Evolutionary conservation across 2,329 filamentous ascomycete species (phyloP), one percentile per base, ranked within the genome.

Genomic region (Niveomyces coronatus): DNA sequence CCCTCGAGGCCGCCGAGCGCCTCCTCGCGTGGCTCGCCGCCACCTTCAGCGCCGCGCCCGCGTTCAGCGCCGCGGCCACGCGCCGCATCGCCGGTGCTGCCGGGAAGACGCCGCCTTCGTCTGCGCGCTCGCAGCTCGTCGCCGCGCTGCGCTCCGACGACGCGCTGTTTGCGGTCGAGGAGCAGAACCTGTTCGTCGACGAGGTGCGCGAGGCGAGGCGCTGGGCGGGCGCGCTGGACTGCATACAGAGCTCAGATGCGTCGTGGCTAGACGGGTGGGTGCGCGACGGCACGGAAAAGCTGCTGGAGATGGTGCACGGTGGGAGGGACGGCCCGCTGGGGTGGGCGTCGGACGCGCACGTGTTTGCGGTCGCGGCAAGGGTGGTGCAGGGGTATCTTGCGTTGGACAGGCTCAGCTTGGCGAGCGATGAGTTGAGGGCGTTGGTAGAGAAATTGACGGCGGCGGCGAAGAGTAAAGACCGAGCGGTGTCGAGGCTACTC

Each of bases 151-250:
- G 62, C 39, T 64, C 70, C 48, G 74, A 85, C 52, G 74, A 78
- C 45, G 68, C 79, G 4, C 71, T 98, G 1, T 98, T 98, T 54
- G 80, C 74, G 1, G 71, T 86, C 40, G 91, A 98, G 60, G 88
- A 93, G 55, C 87, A 94, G 55, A 98, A 98, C 54, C 69, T 95
- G n/a, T 96, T 85, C 56, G 66, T 89, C 35, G 89, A 96, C 55
- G 79, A 87, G 48, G 74, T 85, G 5, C 69, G 78, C 33, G 88
- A 95, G 56, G 68, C 78, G 4, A 61, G 68, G 14, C 56, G 76
- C n/a, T 95, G 87, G 86, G 61, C 69, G 0, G 56, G 55, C 13
- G 62, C 74, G 3, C 60, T 83, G 20, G 41, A 48, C 14, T 31
- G 40, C 27, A 19, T 59, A 23, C 17, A 38, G 5, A 53, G 48